A percentile compares a stretch with the other conserved stretches of the same genome.
Evolutionary conservation across 2,329 filamentous ascomycete species (phyloP).

Genomic region (Beauveria scarabaeidicola): DNA sequence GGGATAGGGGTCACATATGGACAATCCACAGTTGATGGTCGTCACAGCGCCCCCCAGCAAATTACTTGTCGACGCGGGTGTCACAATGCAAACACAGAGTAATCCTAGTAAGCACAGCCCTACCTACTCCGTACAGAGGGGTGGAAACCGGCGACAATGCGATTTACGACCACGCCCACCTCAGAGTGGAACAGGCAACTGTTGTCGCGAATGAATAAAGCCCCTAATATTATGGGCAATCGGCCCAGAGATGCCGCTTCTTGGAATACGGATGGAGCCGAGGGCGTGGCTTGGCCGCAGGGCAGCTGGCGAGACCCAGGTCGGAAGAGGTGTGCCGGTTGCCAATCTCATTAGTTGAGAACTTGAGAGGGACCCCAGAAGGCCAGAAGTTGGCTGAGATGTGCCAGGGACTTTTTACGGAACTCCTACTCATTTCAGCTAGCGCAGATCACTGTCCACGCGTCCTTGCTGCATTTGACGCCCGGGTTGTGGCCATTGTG

Average conservation of each 20-base stretch:
- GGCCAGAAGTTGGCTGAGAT: not conserved
- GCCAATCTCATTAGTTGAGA: not conserved
- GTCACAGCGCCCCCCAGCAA: not conserved
- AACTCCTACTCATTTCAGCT: not conserved
- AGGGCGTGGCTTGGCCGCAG: slow-evolving; percentile 7
- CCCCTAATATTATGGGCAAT: slow-evolving; percentile 1
- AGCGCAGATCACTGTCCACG: slow-evolving; percentile 9
- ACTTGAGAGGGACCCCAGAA: not conserved
- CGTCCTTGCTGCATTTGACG: slow-evolving; percentile 5
- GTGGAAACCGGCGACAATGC: not conserved
- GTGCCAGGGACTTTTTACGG: slow-evolving; percentile 5
- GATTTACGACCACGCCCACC: not conserved
- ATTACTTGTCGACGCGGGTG: not conserved
- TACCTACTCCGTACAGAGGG: not conserved
- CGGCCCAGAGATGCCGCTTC: slow-evolving; percentile 6
- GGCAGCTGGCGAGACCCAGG: not conserved
- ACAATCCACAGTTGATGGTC: not conserved
- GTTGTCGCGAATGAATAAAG: not conserved
- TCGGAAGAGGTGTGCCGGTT: slow-evolving; percentile 4
- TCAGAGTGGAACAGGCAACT: not conserved
- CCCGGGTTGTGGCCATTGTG: not conserved
- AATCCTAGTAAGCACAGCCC: slow-evolving; percentile 9
- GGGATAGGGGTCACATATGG: slow-evolving; percentile 2
- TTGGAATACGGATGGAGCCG: slow-evolving; percentile 8
- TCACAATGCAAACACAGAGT: not conserved